Percentiles rank a stretch among this genome's conserved stretches.
Evolutionary conservation across 2,329 filamentous ascomycete species (phyloP).

Genomic region (Arachnomyces sp.): DNA sequence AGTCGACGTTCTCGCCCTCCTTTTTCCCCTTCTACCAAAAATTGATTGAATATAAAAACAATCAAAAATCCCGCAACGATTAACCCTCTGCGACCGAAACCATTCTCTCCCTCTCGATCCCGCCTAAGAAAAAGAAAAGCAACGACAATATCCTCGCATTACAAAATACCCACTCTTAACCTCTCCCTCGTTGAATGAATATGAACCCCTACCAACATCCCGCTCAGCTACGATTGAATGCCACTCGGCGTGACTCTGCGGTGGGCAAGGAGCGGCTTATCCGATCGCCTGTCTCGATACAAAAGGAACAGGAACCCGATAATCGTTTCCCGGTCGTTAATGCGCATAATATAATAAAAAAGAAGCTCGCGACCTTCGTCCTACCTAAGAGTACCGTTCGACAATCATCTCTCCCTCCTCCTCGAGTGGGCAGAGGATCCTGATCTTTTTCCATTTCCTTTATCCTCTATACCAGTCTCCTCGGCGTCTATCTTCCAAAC

Average conservation of each 20-base stretch:
- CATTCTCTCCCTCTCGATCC: constrained; percentile 1
- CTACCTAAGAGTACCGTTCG: not conserved
- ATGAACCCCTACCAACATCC: not conserved
- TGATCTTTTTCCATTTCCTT: constrained; percentile 1
- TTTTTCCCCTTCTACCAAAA: constrained; percentile 1
- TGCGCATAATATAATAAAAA: constrained; percentile 1
- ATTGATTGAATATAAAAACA: not conserved
- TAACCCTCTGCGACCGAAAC: constrained; percentile 6
- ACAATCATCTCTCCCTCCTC: not conserved
- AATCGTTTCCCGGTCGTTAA: too few species aligned
- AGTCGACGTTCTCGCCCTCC: constrained; percentile 10
- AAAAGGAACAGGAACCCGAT: too few species aligned
- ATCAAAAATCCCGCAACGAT: constrained; percentile 13
- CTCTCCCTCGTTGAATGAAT: constrained; percentile 4
- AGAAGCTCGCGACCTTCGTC: not conserved
- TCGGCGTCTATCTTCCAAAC: constrained; percentile 12
- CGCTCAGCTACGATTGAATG: not conserved
- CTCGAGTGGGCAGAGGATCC: not conserved
- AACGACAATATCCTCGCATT: not conserved
- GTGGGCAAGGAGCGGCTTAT: not conserved
- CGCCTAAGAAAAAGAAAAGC: too few species aligned
- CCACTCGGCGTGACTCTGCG: not conserved
- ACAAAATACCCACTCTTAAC: constrained; percentile 3
- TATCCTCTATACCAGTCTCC: constrained; percentile 14
- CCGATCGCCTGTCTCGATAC: too few species aligned